A percentile compares a stretch with the other conserved stretches of the same genome.
phyloP scores from a whole-genome alignment of 192 early-diverging fungal species.

The Coemansia sp. region DNA sequence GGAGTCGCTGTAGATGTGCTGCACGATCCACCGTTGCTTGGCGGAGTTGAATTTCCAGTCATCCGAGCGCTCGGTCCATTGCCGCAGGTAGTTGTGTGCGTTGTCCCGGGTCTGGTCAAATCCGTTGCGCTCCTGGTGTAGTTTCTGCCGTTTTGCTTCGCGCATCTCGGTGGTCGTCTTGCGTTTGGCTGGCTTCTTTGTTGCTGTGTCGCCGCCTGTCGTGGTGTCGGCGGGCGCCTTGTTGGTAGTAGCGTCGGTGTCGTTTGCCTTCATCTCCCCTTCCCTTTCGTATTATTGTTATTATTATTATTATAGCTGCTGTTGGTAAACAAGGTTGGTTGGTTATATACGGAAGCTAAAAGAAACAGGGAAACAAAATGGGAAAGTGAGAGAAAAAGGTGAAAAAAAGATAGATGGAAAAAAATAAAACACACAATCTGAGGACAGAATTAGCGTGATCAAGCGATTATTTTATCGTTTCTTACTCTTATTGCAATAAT shows the following conservation, averaged over 20 bases:
- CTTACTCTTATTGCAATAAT: background rate
- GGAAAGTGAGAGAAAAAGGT: background rate
- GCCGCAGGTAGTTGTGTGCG: constrained; percentile 31
- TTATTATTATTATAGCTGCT: background rate
- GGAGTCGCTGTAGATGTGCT: constrained; percentile 38
- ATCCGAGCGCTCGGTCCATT: constrained; percentile 15
- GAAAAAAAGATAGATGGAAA: background rate
- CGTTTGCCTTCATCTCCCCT: background rate
- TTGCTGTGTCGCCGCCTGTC: background rate
- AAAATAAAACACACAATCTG: background rate
- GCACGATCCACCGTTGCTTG: constrained; percentile 45
- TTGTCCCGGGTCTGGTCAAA: constrained; percentile 23
- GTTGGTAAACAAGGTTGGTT: background rate
- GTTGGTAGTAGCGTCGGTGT: background rate
- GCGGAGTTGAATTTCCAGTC: constrained; percentile 53
- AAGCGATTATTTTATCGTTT: background rate
- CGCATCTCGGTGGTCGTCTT: constrained; percentile 44
- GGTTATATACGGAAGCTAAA: background rate
- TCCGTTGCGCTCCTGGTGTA: constrained; percentile 27
- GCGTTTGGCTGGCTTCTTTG: constrained; percentile 28
- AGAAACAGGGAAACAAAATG: background rate
- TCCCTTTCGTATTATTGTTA: background rate
- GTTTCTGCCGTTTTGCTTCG: constrained; percentile 25
- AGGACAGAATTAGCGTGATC: background rate
- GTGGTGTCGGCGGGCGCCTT: background rate